Conservation (phyloP, 2,329 filamentous ascomycete genomes). For the Penicillium sp. region DNA sequence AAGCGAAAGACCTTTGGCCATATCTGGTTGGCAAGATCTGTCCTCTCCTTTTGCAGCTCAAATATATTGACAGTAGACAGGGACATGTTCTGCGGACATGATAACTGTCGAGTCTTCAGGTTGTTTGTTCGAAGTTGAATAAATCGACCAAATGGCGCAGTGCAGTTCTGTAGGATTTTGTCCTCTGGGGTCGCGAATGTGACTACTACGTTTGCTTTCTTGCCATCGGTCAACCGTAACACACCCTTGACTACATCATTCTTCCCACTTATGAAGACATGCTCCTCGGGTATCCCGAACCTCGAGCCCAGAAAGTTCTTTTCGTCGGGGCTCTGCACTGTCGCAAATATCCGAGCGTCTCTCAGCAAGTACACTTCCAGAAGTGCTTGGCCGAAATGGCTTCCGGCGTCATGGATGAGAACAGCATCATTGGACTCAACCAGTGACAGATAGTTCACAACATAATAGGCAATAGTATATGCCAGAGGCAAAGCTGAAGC, state of each 20-base stretch:
- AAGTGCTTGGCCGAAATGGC: constrained; percentile 24
- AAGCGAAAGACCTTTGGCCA: constrained; percentile 17
- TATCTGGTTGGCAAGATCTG: constrained; percentile 2
- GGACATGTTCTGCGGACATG: constrained; percentile 7
- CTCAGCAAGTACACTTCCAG: constrained; percentile 18
- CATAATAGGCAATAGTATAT: constrained; percentile 26
- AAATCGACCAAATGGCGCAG: constrained; percentile 31
- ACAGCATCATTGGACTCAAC: constrained; percentile 24
- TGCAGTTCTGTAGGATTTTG: neutral
- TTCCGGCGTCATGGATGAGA: constrained; percentile 32
- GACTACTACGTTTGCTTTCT: constrained; percentile 20
- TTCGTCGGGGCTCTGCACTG: constrained; percentile 12
- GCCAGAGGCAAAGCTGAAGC: constrained; percentile 25
- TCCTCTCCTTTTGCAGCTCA: constrained; percentile 9
- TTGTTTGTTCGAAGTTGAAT: constrained; percentile 30
- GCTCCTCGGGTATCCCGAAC: constrained; percentile 13
- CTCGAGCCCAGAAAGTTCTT: constrained; percentile 7
- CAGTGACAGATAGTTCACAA: constrained; percentile 19
- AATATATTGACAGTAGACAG: constrained; percentile 20
- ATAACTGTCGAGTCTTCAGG: neutral
- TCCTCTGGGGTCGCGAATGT: constrained; percentile 2
- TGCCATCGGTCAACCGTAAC: constrained; percentile 1
- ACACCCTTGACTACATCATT: constrained; percentile 7
- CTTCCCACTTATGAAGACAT: constrained; percentile 14
- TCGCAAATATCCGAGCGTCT: constrained; percentile 13